A percentile compares a stretch with the other conserved stretches of the same genome.
These are phyloP conservation scores for Tetradesmus lagerheimii DNA, from an alignment of 139 green algal genomes.

Conservation along the genomic window DNA sequence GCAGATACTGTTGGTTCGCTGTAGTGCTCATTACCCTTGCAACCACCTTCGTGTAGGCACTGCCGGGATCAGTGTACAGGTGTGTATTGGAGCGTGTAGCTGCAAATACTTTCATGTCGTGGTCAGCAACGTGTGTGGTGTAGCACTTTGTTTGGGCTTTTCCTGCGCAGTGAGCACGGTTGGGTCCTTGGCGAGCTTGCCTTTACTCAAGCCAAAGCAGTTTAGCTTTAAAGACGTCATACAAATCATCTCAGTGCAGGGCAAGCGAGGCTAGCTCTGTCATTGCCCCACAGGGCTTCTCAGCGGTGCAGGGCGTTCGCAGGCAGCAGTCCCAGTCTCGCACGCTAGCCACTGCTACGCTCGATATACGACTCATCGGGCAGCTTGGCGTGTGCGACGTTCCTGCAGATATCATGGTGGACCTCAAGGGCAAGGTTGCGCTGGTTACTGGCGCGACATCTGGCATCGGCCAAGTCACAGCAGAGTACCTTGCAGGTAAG, in stretches of 20 bases:
- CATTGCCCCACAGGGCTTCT: neutral
- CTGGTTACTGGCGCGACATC: constrained; percentile 72
- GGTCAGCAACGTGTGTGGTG: neutral
- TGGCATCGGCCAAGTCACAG: constrained; percentile 72
- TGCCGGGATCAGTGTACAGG: neutral
- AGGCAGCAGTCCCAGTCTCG: neutral
- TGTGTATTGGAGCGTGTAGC: neutral
- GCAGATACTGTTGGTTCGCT: too few species aligned
- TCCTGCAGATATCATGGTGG: constrained; percentile 2
- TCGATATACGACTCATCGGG: neutral
- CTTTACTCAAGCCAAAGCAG: neutral
- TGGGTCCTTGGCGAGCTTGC: neutral
- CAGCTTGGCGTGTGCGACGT: neutral
- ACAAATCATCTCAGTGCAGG: neutral
- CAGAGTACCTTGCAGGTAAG: constrained; percentile 60
- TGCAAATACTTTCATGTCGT: too few species aligned
- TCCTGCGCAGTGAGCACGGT: neutral
- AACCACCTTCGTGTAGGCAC: neutral
- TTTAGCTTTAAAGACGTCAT: neutral
- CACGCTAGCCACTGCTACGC: neutral
- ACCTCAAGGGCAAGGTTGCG: constrained; percentile 67
- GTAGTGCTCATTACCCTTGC: too few species aligned
- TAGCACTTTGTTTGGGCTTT: neutral
- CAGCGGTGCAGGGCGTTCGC: neutral
- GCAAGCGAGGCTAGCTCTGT: neutral